Percentiles rank a stretch among this genome's conserved stretches.
phyloP scores from a whole-genome alignment of 164 flowering plant species.

The Aristolochia fimbriata region DNA sequence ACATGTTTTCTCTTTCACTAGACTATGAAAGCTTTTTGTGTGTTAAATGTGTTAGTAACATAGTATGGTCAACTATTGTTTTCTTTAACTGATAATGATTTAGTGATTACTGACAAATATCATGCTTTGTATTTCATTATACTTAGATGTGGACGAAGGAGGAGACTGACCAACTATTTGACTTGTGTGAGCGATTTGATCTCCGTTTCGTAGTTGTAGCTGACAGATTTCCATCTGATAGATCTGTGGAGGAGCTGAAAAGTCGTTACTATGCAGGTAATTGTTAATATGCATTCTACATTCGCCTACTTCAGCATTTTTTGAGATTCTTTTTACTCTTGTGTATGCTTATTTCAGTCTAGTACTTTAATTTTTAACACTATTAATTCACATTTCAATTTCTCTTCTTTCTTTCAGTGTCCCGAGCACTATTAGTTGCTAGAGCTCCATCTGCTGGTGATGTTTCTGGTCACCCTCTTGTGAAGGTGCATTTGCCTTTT shows the following conservation, averaged over 20 bases:
- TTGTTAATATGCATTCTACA: not conserved
- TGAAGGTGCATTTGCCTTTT: conserved; percentile 44
- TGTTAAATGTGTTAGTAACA: not conserved
- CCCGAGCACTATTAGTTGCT: conserved; percentile 63
- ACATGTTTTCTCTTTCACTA: not conserved
- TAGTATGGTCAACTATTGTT: not conserved
- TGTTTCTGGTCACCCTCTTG: conserved; percentile 67
- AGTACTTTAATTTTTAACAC: not conserved
- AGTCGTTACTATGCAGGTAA: conserved; percentile 94
- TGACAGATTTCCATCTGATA: conserved; percentile 75
- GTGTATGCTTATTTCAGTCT: not conserved
- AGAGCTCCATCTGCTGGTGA: conserved; percentile 73
- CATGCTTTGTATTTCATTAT: not conserved
- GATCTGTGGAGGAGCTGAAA: conserved; percentile 83
- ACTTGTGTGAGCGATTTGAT: conserved; percentile 78
- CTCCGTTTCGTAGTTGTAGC: conserved; percentile 90
- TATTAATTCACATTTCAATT: not conserved
- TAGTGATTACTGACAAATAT: not conserved
- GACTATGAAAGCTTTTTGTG: no score
- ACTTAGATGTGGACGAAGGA: conserved; percentile 80
- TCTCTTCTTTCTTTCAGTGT: conserved; percentile 31
- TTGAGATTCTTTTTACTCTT: conserved; percentile 1
- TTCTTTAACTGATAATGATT: not conserved
- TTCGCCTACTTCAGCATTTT: not conserved
- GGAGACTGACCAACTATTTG: conserved; percentile 93